A percentile compares a stretch with the other conserved stretches of the same genome.
These are phyloP conservation scores for Pichia kluyveri DNA, from an alignment of 805 yeast genomes.

Conservation along the genomic window DNA sequence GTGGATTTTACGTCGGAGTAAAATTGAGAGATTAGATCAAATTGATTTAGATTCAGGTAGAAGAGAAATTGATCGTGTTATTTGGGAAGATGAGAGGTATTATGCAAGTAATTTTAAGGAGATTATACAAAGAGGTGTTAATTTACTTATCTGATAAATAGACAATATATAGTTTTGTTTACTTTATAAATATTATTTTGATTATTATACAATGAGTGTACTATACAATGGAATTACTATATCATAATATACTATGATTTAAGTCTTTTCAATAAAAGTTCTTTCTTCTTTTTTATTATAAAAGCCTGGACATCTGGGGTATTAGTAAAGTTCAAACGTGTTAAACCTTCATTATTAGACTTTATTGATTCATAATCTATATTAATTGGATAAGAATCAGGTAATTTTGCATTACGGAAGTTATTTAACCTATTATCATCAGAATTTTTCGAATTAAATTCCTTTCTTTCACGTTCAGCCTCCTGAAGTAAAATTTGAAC, in stretches of 20 bases:
- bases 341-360: too few species aligned
- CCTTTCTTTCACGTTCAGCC: constrained; percentile 14
- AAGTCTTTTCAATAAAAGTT: not conserved
- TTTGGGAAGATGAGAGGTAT: constrained; percentile 66
- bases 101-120: constrained; percentile 27
- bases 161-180: too few species aligned
- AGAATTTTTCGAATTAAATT: too few species aligned
- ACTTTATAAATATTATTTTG: not conserved
- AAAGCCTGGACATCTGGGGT: constrained; percentile 3
- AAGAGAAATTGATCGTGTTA: constrained; percentile 69
- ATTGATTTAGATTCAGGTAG: constrained; percentile 79
- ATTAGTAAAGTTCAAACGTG: too few species aligned
- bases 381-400: not conserved
- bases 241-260: too few species aligned
- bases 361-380: too few species aligned
- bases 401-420: not conserved
- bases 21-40: constrained; percentile 59
- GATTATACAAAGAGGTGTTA: constrained; percentile 17
- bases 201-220: too few species aligned
- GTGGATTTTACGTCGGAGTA: constrained; percentile 51
- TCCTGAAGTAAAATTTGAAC: constrained; percentile 41
- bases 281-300: not conserved
- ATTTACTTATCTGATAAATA: constrained; percentile 11
- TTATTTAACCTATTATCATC: not conserved
- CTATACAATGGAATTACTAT: too few species aligned